Evolutionary conservation across 2,329 filamentous ascomycete species (phyloP).

Genomic region (Aaosphaeria pasadenensis): DNA sequence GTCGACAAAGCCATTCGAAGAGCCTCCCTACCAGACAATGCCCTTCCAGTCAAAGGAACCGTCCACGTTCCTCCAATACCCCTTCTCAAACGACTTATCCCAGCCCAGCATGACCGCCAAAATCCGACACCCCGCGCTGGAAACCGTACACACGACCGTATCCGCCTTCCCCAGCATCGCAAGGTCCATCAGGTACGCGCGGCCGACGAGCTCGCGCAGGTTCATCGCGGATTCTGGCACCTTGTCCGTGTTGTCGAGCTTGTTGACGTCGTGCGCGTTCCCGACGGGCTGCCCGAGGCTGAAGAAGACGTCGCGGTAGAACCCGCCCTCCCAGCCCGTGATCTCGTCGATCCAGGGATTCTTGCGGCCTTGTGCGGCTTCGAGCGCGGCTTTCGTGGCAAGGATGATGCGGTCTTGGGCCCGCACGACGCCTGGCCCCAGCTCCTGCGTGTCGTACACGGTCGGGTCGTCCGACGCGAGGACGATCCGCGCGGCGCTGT

Average conservation of each 20-base stretch:
- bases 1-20: no score
- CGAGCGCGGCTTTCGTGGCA: constrained; percentile 59
- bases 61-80: constrained; percentile 69
- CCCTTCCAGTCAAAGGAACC: constrained; percentile 38
- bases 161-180: constrained; percentile 70
- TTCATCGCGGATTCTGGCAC: constrained; percentile 53
- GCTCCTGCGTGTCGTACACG: constrained; percentile 65
- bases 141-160: constrained; percentile 72
- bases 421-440: constrained; percentile 50
- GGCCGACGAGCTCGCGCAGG: constrained; percentile 69
- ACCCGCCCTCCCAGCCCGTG: constrained; percentile 85
- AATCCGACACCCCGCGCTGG: constrained; percentile 64
- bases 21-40: constrained; percentile 28
- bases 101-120: constrained; percentile 86
- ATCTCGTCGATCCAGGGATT: constrained; percentile 66
- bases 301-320: constrained; percentile 80
- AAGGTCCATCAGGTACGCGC: constrained; percentile 81
- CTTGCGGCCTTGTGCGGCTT: constrained; percentile 36
- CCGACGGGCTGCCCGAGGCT: constrained; percentile 56
- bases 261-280: constrained; percentile 24
- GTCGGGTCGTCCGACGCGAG: constrained; percentile 80
- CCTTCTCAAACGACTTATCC: constrained; percentile 53
- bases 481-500: constrained; percentile 48
- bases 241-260: constrained; percentile 12
- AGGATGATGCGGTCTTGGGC: constrained; percentile 77